Evolutionary conservation across 495 filamentous ascomycete genomes (phyloP).

Genomic region (Talaromyces adpressus): DNA sequence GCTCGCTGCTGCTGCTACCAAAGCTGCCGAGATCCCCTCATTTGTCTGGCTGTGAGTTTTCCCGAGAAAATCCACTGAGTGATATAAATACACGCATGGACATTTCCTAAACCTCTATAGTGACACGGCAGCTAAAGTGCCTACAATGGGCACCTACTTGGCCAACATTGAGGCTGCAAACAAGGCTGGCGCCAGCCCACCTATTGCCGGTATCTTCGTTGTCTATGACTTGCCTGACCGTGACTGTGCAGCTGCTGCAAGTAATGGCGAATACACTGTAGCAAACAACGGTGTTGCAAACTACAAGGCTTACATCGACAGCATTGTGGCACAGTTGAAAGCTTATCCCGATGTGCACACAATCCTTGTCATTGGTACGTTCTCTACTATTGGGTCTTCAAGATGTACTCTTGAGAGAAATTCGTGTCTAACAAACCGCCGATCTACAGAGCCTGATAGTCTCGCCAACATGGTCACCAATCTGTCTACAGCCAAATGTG

Average conservation of each 20-base stretch:
- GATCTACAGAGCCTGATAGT: slow-evolving; percentile 66
- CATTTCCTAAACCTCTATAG: slow-evolving; percentile 14
- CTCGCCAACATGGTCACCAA: slow-evolving; percentile 80
- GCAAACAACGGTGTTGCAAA: slow-evolving; percentile 48
- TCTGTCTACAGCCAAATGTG: slow-evolving; percentile 53
- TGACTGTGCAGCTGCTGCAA: slow-evolving; percentile 70
- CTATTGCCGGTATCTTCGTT: slow-evolving; percentile 51
- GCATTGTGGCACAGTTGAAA: slow-evolving; percentile 26
- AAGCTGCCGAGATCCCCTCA: slow-evolving; percentile 57
- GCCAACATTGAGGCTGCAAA: slow-evolving; percentile 48
- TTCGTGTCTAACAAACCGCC: slow-evolving; percentile 46
- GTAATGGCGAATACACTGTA: slow-evolving; percentile 67
- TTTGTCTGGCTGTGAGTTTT: slow-evolving; percentile 62
- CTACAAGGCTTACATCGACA: slow-evolving; percentile 70
- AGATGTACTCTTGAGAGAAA: slow-evolving; percentile 15
- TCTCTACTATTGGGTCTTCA: slow-evolving; percentile 30
- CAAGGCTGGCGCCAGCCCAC: slow-evolving; percentile 42
- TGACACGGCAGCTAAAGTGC: slow-evolving; percentile 54
- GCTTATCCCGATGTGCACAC: slow-evolving; percentile 25
- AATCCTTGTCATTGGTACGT: slow-evolving; percentile 47
- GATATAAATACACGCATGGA: neutral
- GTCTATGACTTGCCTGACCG: slow-evolving; percentile 73
- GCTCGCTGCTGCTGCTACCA: slow-evolving; percentile 29
- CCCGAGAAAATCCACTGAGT: neutral
- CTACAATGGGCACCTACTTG: slow-evolving; percentile 49